Conservation (phyloP, 352 stramenopile species). For the Nothophytophthora sp. region DNA sequence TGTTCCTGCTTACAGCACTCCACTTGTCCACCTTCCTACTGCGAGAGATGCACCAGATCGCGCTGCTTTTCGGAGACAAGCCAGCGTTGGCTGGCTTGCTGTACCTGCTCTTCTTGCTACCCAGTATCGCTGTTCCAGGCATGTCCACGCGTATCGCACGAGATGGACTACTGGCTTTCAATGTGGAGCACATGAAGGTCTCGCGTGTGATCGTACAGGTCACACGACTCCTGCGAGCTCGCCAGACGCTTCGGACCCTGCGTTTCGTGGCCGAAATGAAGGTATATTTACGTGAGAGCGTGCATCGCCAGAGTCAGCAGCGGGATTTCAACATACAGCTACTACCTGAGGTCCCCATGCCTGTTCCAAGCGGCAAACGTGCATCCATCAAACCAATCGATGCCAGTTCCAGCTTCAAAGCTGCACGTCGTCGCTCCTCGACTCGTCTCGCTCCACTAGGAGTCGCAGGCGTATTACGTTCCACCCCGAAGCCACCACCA, state of each 20-base stretch:
- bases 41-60: conserved; percentile 45
- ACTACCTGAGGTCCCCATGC: conserved; percentile 24
- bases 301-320: conserved; percentile 19
- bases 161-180: conserved; percentile 72
- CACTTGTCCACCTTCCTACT: conserved; percentile 69
- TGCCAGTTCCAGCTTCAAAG: conserved; percentile 22
- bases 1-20: conserved; percentile 75
- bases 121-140: conserved; percentile 57
- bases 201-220: conserved; percentile 67
- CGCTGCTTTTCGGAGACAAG: conserved; percentile 24
- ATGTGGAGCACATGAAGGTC: conserved; percentile 76
- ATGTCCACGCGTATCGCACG: conserved; percentile 69
- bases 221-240: conserved; percentile 60
- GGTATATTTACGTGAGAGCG: conserved; percentile 65
- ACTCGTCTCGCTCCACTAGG: conserved; percentile 13
- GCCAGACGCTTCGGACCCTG: conserved; percentile 71
- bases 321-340: conserved; percentile 13
- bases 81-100: conserved; percentile 24
- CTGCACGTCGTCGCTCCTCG: conserved; percentile 21
- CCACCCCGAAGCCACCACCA: conserved; percentile 8
- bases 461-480: conserved; percentile 18
- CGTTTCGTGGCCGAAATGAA: conserved; percentile 83
- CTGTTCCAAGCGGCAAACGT: conserved; percentile 3
- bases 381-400: conserved; percentile 26
- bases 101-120: conserved; percentile 47